Evolutionary conservation across 148 eudicot species (phyloP), one percentile per base, ranked within the genome.

Genomic region (Silene conica): DNA sequence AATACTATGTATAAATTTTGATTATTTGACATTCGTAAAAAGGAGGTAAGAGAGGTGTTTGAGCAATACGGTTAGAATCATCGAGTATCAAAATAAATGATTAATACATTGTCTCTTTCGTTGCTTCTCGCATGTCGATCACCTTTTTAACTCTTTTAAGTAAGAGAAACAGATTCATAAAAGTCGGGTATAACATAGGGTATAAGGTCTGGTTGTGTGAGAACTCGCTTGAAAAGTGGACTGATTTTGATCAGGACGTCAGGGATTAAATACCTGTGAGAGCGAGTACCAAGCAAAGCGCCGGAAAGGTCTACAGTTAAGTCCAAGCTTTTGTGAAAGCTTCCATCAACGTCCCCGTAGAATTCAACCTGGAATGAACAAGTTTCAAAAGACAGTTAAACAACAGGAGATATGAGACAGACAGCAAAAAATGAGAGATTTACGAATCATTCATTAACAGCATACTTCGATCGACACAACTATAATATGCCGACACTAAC

Each of bases 241-340:
- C 14, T 10, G 55, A 10, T 38, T 11, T 1, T 21, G 4, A 22
- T 16, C 15, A 8, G 23, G 45, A 16, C 13, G 16, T 11, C 54
- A 48, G 54, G 3, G 22, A 13, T n/a, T 43, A 28, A 10, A 55
- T 82, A 88, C 96, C 97, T 89, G 71, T 90, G 90, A 70, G 98
- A 89, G 56, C 96, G 98, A 77, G 71, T 87, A 31, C 96, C 98
- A 61, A 93, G 92, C 86, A 93, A 79, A 34, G 98, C 96, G 59
- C 82, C 64, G 20, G 92, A 86, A 67, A 93, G 92, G 84, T 93
- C 96, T 54, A 83, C 76, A 48, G 73, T 83, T 75, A 91, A 77
- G 78, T 89, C 96, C 84, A 93, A 81, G 78, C 88, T 90, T 77
- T 93, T 93, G 87, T 93, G 94, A 81, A 93, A 93, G 85, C 92